Evolutionary conservation across 2,329 filamentous ascomycete genomes (phyloP), one percentile per base, ranked within the genome.

Genomic region (Lasiodiplodia gonubiensis): DNA sequence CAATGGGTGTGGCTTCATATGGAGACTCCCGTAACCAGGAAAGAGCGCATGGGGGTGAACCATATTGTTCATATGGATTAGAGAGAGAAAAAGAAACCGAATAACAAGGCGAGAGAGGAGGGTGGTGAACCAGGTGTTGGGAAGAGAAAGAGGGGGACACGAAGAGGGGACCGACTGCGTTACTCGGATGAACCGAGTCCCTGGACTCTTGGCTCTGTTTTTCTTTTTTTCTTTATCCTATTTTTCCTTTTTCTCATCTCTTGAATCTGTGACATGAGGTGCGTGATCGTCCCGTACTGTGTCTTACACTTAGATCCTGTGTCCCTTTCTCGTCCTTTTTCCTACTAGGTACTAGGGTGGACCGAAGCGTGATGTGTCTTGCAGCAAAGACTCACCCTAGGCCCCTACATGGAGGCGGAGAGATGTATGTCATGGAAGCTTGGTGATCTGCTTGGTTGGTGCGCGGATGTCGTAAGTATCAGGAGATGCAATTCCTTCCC

Each of bases 161-260:
- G 12, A 4, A 39, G 42, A 46, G 21, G 42, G 37, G 14, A 42
- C 37, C 39, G 7, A 7, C 8, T 21, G 42, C 18, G 18, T 46
- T 46, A 7, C 16, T 60, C 57, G 57, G 59, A 51, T 35, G 59
- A 39, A 48, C 57, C 39, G 57, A 21, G 18, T 46, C 10, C 42
- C 10, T 46, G 42, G 23, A 18, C 16, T 10, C 30, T 12, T 21
- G 49, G 33, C 27, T 51, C 18, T 21, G n/a, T 35, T 52, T 30
- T 42, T 48, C 21, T 12, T 23, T 60, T 16, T 46, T 7, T 16
- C 51, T 33, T 12, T n/a, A 10, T 35, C 52, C 21, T 46, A 0
- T 21, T 46, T 46, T 46, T 21, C 10, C 37, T 46, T 46, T 46
- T 46, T 21, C 18, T 21, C 42, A 46, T 46, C 42, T 46, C n/a